Conservation (phyloP, 257 asterid genomes). For the Solanum chilense region DNA sequence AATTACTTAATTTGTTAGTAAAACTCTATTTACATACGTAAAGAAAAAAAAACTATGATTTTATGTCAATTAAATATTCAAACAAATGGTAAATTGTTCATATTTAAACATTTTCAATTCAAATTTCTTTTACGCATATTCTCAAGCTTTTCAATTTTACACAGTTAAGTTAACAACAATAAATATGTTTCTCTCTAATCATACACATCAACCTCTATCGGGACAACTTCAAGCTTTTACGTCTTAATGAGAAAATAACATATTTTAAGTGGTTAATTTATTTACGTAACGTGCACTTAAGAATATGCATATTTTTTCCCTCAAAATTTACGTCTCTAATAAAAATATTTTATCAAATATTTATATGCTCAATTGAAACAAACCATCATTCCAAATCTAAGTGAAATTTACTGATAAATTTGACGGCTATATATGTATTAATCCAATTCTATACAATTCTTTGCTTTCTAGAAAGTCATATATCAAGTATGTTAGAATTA, state of each 20-base stretch:
- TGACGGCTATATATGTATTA: too few relatives aligned
- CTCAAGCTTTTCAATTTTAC: neutral
- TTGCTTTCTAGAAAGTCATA: too few relatives aligned
- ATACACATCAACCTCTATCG: neutral
- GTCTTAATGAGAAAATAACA: neutral
- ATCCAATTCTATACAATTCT: too few relatives aligned
- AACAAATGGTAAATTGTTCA: neutral
- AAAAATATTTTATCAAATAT: too few relatives aligned
- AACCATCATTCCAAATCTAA: too few relatives aligned
- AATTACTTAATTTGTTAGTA: neutral
- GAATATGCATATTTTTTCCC: neutral
- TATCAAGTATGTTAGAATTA: too few relatives aligned
- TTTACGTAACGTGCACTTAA: too few relatives aligned
- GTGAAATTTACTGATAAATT: neutral
- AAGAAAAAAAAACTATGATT: neutral
- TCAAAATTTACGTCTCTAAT: too few relatives aligned
- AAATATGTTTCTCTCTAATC: neutral
- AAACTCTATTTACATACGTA: too few relatives aligned
- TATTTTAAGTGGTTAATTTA: too few relatives aligned
- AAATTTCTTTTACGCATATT: too few relatives aligned
- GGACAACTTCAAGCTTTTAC: neutral
- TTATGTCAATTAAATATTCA: neutral
- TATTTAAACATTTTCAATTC: neutral
- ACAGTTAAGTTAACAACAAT: neutral
- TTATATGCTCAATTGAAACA: neutral